phyloP scores from a whole-genome alignment of 441 rosid genomes.

The Eruca vesicaria region DNA sequence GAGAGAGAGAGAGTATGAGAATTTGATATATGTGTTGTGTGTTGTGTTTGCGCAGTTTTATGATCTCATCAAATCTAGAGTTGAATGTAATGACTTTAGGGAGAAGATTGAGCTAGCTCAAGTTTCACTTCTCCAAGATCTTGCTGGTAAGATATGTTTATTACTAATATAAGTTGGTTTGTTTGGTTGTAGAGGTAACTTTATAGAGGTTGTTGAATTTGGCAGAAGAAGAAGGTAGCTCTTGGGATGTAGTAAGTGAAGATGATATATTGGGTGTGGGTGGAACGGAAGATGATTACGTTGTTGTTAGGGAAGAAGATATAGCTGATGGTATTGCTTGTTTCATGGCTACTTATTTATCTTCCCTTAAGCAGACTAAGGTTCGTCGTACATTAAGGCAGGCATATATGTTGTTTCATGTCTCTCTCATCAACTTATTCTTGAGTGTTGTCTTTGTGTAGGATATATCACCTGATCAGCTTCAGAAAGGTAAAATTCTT shows the following conservation, averaged over 20 bases:
- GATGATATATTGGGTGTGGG: conserved; percentile 76
- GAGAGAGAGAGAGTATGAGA: background rate
- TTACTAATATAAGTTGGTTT: background rate
- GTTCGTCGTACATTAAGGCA: conserved; percentile 25
- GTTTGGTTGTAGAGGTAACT: conserved; percentile 18
- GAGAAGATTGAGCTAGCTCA: conserved; percentile 71
- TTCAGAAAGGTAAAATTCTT: conserved; percentile 79
- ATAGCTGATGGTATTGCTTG: conserved; percentile 92
- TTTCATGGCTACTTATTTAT: conserved; percentile 88
- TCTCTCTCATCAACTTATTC: background rate
- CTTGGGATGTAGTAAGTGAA: conserved; percentile 81
- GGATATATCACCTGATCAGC: conserved; percentile 88
- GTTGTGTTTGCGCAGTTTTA: conserved; percentile 53
- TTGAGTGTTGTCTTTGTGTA: conserved; percentile 31
- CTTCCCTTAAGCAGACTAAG: conserved; percentile 88
- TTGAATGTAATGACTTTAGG: conserved; percentile 69
- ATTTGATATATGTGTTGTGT: background rate
- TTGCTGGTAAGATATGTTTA: conserved; percentile 49
- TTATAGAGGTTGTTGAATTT: conserved; percentile 17
- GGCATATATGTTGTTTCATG: background rate
- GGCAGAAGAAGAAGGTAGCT: conserved; percentile 81
- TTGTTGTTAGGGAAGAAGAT: conserved; percentile 91
- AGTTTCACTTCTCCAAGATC: conserved; percentile 49
- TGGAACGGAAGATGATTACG: conserved; percentile 72
- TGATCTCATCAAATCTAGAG: conserved; percentile 81